Percentiles rank a stretch among this genome's conserved stretches.
These are phyloP conservation scores for Hirsutella minnesotensis DNA, from an alignment of 2,329 filamentous ascomycete species.

Conservation along the genomic window DNA sequence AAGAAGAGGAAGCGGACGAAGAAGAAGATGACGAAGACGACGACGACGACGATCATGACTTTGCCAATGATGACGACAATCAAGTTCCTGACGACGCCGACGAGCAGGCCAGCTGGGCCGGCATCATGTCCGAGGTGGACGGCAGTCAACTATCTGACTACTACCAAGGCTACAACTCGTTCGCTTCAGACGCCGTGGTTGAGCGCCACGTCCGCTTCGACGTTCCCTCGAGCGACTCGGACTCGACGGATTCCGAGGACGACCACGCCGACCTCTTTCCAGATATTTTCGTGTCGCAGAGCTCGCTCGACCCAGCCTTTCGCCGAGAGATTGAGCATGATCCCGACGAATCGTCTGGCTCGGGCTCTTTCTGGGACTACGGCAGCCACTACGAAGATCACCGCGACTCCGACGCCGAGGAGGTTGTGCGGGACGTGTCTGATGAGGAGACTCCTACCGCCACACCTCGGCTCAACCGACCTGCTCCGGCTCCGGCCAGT, in stretches of 20 bases:
- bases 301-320: conserved; percentile 58
- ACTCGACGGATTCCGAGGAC: conserved; percentile 51
- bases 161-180: conserved; percentile 25
- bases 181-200: conserved; percentile 25
- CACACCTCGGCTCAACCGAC: conserved; percentile 25
- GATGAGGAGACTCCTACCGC: conserved; percentile 30
- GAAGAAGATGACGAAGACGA: conserved; percentile 21
- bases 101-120: conserved; percentile 42
- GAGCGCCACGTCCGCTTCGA: conserved; percentile 66
- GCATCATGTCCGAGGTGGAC: conserved; percentile 37
- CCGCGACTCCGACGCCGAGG: conserved; percentile 30
- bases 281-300: conserved; percentile 68
- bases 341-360: conserved; percentile 44
- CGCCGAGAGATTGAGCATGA: conserved; percentile 64
- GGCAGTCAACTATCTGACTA: conserved; percentile 32
- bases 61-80: conserved; percentile 24
- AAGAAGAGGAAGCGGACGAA: conserved; percentile 8
- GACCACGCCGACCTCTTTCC: conserved; percentile 57
- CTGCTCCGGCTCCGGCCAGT: conserved; percentile 10
- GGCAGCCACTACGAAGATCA: conserved; percentile 30
- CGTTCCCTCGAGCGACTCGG: conserved; percentile 54
- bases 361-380: conserved; percentile 53
- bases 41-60: conserved; percentile 26
- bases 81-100: conserved; percentile 28
- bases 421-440: conserved; percentile 21